phyloP scores from a whole-genome alignment of 179 eudicot genomes.

The Corrigiola litoralis region DNA sequence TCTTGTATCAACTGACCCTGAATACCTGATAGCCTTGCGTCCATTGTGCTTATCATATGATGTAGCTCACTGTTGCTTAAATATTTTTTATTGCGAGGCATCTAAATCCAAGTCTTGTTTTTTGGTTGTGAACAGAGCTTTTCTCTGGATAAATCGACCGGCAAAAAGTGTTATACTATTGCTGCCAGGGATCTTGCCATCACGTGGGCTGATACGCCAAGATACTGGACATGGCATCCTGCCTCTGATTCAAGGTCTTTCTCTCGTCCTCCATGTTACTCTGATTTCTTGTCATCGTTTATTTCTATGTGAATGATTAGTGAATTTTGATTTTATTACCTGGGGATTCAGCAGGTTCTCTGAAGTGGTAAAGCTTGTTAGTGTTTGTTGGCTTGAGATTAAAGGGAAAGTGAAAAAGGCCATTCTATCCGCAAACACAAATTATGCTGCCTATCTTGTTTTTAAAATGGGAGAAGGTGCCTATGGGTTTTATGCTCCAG shows the following conservation, averaged over 20 bases:
- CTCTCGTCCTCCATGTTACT: not conserved
- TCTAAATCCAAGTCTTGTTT: no score
- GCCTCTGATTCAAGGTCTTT: conserved; percentile 15
- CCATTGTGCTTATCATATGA: no score
- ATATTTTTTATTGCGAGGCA: no score
- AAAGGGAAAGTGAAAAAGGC: conserved; percentile 32
- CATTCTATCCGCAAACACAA: conserved; percentile 36
- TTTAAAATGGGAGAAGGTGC: conserved; percentile 21
- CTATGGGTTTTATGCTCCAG: conserved; percentile 28
- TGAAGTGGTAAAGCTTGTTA: conserved; percentile 46
- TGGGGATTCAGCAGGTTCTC: conserved; percentile 36
- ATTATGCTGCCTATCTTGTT: conserved; percentile 51
- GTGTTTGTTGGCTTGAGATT: conserved; percentile 54
- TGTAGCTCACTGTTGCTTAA: no score
- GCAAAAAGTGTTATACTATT: conserved; percentile 49
- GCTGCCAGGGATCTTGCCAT: conserved; percentile 53
- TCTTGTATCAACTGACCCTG: no score
- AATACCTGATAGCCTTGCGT: no score
- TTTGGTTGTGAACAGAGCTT: conserved; percentile 35
- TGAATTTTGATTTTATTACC: not conserved
- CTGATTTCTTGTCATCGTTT: not conserved
- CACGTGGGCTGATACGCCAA: conserved; percentile 56
- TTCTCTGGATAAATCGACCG: conserved; percentile 38
- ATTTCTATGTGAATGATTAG: not conserved
- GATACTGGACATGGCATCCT: conserved; percentile 60